Percentiles rank a stretch among this genome's conserved stretches.
phyloP scores from a whole-genome alignment of 441 rosid species.

The Eutrema salsugineum region DNA sequence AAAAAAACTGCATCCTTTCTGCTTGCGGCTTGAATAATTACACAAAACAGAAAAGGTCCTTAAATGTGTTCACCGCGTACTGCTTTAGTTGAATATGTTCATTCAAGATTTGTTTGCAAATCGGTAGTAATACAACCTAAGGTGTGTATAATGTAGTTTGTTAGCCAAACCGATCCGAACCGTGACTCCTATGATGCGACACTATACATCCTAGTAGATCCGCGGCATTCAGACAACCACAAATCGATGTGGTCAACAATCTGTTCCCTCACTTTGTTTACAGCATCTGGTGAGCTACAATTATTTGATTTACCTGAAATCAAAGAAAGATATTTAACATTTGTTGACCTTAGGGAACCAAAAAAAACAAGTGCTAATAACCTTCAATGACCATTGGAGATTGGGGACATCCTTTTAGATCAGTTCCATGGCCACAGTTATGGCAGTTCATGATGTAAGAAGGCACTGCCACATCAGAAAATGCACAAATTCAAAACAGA shows the following conservation, averaged over 20 bases:
- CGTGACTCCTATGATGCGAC: neutral
- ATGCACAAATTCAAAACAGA: neutral
- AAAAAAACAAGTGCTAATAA: constrained; percentile 8
- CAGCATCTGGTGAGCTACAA: constrained; percentile 74
- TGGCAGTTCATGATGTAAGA: constrained; percentile 66
- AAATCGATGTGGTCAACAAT: constrained; percentile 60
- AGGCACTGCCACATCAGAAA: constrained; percentile 54
- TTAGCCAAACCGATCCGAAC: neutral
- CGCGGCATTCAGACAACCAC: constrained; percentile 78
- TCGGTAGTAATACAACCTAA: neutral
- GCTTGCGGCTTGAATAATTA: neutral
- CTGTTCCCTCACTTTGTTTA: constrained; percentile 67
- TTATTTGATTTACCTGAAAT: constrained; percentile 60
- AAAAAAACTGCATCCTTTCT: neutral
- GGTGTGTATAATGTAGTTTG: neutral
- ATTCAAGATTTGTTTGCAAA: neutral
- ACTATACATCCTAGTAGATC: constrained; percentile 37
- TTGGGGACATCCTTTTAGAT: constrained; percentile 89
- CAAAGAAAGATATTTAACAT: neutral
- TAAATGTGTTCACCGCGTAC: neutral
- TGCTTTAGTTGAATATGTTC: neutral
- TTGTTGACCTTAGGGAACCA: neutral
- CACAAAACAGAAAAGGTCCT: neutral
- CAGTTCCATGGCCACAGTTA: constrained; percentile 88
- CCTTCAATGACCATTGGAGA: constrained; percentile 69